These are phyloP conservation scores for Licmophora abbreviata DNA, from an alignment of 108 stramenopile genomes.

Conservation along the genomic window DNA sequence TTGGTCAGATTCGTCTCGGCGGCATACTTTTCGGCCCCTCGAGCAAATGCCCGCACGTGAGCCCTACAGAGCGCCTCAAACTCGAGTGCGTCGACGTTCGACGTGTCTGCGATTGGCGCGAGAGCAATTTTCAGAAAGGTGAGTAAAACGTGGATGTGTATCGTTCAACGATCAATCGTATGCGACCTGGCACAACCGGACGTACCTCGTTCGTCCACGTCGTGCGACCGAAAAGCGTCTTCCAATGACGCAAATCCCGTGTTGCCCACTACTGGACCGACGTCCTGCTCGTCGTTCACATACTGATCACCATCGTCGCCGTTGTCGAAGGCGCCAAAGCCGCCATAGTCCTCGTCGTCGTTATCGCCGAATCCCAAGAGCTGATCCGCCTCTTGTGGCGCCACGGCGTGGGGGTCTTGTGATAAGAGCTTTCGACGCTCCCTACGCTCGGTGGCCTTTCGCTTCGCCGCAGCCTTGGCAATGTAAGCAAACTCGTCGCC, in stretches of 20 bases:
- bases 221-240: constrained; percentile 19
- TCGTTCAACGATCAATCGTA: too few species aligned
- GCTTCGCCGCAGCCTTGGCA: constrained; percentile 52
- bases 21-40: constrained; percentile 86
- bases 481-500: constrained; percentile 84
- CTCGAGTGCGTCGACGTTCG: constrained; percentile 33
- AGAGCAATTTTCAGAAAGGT: background rate
- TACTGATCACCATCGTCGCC: constrained; percentile 14
- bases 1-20: constrained; percentile 81
- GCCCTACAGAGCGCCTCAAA: constrained; percentile 92
- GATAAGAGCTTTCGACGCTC: constrained; percentile 13
- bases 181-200: background rate
- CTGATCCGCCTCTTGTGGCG: constrained; percentile 3
- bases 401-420: constrained; percentile 1
- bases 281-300: background rate
- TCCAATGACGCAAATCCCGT: constrained; percentile 34
- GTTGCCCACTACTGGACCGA: too few species aligned
- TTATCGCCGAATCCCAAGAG: constrained; percentile 13
- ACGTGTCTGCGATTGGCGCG: background rate
- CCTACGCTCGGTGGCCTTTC: constrained; percentile 42
- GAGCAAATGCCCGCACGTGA: constrained; percentile 82
- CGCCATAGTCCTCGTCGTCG: constrained; percentile 20
- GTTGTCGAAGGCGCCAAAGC: constrained; percentile 27
- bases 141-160: too few species aligned
- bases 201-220: background rate